Conservation (phyloP, 495 filamentous ascomycete genomes). For the Baudoinia panamericana region DNA sequence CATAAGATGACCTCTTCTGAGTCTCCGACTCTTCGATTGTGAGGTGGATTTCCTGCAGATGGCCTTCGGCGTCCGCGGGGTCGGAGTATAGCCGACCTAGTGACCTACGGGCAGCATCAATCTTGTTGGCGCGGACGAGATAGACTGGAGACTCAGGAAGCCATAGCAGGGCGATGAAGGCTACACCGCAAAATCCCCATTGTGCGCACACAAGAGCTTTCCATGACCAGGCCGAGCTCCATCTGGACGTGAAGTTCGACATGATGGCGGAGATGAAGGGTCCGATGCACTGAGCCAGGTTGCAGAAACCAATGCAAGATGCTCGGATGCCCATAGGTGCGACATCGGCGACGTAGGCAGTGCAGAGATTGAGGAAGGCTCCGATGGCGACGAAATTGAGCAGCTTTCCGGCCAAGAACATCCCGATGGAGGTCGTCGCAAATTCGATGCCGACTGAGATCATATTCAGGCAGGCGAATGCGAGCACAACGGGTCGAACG, state of each 20-base stretch:
- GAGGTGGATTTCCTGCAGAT: background rate
- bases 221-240: background rate
- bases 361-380: background rate
- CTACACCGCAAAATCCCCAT: background rate
- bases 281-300: background rate
- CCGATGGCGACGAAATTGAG: background rate
- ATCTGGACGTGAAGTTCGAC: background rate
- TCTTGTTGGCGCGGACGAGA: background rate
- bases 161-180: background rate
- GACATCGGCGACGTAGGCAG: background rate
- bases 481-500: background rate
- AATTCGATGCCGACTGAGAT: background rate
- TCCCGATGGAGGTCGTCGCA: background rate
- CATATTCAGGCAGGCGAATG: background rate
- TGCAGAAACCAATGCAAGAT: background rate
- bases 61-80: background rate
- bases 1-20: background rate
- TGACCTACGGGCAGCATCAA: background rate
- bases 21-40: background rate
- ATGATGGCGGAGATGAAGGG: background rate
- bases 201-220: background rate
- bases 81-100: background rate
- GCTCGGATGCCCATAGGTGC: background rate
- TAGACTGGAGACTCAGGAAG: background rate
- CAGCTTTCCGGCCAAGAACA: background rate